phyloP scores from a whole-genome alignment of 2,329 filamentous ascomycete genomes.

The Zalaria sp. region DNA sequence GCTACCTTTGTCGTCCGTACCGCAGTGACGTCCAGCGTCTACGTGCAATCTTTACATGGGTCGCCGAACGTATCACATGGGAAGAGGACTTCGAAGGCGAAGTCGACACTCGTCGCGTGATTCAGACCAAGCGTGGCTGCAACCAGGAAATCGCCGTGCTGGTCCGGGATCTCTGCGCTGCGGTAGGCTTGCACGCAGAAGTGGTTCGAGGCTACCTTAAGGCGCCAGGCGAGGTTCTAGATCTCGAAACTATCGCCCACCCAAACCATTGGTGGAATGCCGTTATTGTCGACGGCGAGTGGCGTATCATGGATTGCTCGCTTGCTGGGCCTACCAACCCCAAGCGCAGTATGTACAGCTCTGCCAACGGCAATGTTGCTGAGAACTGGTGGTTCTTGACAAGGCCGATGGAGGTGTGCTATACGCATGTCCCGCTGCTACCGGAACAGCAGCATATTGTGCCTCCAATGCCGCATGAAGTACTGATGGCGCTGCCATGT shows the following conservation, averaged over 20 bases:
- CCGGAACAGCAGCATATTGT: constrained; percentile 87
- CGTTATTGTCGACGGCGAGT: constrained; percentile 83
- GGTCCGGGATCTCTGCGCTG: constrained; percentile 84
- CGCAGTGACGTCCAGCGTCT: constrained; percentile 86
- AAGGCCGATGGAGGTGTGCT: constrained; percentile 78
- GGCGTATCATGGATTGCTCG: constrained; percentile 92
- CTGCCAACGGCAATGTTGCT: constrained; percentile 51
- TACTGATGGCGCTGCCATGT: constrained; percentile 73
- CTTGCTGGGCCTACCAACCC: constrained; percentile 86
- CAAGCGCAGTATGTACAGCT: constrained; percentile 62
- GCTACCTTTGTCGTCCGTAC: constrained; percentile 87
- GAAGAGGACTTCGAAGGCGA: constrained; percentile 87
- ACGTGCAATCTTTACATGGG: constrained; percentile 93
- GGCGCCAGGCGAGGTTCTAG: constrained; percentile 66
- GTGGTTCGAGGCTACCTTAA: constrained; percentile 85
- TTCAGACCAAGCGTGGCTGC: constrained; percentile 71
- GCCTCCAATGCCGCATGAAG: constrained; percentile 71
- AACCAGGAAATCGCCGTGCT: constrained; percentile 81
- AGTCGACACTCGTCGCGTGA: constrained; percentile 67
- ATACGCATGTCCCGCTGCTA: constrained; percentile 83
- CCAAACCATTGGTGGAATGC: constrained; percentile 98
- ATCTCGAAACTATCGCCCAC: constrained; percentile 68
- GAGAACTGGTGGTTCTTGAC: constrained; percentile 93
- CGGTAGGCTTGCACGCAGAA: constrained; percentile 78
- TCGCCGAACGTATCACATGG: constrained; percentile 88